Conservation (phyloP, 306 rosid species). For the Boehmeria nivea region DNA sequence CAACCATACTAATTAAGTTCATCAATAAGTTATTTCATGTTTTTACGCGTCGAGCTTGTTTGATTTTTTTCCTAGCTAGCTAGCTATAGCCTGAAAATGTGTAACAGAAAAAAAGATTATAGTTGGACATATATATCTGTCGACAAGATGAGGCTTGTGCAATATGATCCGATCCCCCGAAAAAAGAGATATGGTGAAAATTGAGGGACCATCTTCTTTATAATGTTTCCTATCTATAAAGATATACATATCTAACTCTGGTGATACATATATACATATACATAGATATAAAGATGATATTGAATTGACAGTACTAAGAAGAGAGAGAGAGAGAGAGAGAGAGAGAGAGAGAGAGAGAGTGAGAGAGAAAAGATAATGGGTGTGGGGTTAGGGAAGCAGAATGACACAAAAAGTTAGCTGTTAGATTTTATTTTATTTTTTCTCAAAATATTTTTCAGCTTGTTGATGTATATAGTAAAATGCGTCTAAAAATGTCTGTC, state of each 20-base stretch:
- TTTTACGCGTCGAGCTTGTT: not conserved
- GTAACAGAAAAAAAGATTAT: not conserved
- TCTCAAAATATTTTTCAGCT: not conserved
- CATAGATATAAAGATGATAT: conserved; percentile 11
- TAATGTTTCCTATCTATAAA: conserved; percentile 15
- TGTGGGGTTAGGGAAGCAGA: conserved; percentile 3
- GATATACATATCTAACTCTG: not conserved
- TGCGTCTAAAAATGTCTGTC: conserved; percentile 4
- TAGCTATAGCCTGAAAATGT: not conserved
- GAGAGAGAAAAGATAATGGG: too few species aligned
- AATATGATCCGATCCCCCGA: conserved; percentile 1
- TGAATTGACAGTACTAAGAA: conserved; percentile 6
- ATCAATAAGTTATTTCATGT: not conserved
- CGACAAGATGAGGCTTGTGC: not conserved
- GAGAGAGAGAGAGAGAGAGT: not conserved
- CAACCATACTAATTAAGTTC: too few species aligned
- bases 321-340: not conserved
- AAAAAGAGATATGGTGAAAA: conserved; percentile 15
- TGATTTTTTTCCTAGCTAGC: not conserved
- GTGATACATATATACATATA: not conserved
- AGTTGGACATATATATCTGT: not conserved
- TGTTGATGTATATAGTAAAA: not conserved
- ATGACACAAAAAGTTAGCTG: not conserved
- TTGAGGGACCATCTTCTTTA: conserved; percentile 13
- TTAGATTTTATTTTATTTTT: not conserved